Evolutionary conservation across 2,329 filamentous ascomycete genomes (phyloP).

Genomic region (Amauroascus niger): DNA sequence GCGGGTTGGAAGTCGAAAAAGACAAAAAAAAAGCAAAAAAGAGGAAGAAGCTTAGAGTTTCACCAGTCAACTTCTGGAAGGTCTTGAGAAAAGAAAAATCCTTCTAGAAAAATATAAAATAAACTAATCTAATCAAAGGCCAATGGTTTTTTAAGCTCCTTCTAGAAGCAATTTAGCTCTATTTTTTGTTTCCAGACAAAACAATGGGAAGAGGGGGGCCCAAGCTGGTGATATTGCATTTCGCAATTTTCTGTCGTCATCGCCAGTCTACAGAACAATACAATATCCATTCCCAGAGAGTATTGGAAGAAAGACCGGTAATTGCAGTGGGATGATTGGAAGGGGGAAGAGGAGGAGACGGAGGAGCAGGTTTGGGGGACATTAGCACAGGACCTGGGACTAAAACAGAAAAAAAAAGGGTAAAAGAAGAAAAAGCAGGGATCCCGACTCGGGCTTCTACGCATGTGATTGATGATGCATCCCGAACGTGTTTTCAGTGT

Average conservation of each 20-base stretch:
- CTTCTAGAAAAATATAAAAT: no score
- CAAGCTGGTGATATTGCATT: no score
- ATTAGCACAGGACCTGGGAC: not conserved
- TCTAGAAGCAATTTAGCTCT: conserved; percentile 8
- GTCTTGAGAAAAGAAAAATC: not conserved
- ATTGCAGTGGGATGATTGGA: not conserved
- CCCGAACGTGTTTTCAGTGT: no score
- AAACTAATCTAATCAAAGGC: no score
- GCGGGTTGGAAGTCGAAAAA: not conserved
- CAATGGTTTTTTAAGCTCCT: no score
- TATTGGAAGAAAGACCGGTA: no score
- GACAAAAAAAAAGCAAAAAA: not conserved
- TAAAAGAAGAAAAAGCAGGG: not conserved
- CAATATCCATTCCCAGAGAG: no score
- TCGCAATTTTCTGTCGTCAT: no score
- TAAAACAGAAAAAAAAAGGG: not conserved
- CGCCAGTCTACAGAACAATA: no score
- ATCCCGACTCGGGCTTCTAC: not conserved
- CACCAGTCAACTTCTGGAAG: conserved; percentile 8
- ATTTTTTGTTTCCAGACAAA: no score
- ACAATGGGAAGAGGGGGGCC: not conserved
- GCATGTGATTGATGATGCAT: not conserved
- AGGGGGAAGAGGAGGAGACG: not conserved
- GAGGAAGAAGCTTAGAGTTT: not conserved
- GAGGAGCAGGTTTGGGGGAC: no score